Base-by-base conservation (phyloP, 164 flowering plant genomes). In the Chloranthus sessilifolius region DNA sequence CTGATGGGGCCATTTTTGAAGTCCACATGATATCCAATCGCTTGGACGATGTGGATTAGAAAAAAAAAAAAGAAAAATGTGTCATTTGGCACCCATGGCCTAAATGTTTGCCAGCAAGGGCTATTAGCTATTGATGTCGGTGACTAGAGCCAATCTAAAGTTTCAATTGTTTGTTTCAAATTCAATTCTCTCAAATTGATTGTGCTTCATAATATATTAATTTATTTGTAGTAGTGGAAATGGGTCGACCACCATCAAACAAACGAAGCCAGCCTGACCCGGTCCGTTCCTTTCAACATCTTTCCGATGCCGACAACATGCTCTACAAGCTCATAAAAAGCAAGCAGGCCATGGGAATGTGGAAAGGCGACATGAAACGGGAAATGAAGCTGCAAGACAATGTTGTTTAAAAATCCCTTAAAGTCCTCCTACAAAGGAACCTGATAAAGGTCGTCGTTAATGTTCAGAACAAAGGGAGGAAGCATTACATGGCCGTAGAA, bases 391-490 rank as follows among this genome's bases (percentile, higher is more conserved):
- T 81, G 19, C 72, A 63, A 16, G 71, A 68, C 27, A 37, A 14
- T 29, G 51, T 54, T 20, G 65, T 77, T 7, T 54, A 14, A 14
- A 84, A 81, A 58, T 49, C 69, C 42, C 53, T 88, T 29, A 81
- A 79, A 52, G 20, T 60, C 0, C 85, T 92, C 21, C 52, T 52
- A 43, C 26, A 27, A 14, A 72, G 68, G 61, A 50, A 43, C 2
- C 46, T 70, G 62, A 79, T 92, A 34, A 92, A 89, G 60, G 74
- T 71, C 49, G 85, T 92, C 1, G 47, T 42, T 2, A 74, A 75
- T 53, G 49, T 79, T 26, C 67, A 74, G 40, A 67, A 58, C 66
- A 82, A 73, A 43, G 71, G 69, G 7, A 73, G 37, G 25, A 82
- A 81, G 21, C 65, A 53, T 44, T 80, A 56, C 52, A 73, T 94